A percentile compares a stretch with the other conserved stretches of the same genome.
Evolutionary conservation across 2,329 filamentous ascomycete species (phyloP).

Genomic region (Ophiocordyceps polyrhachis-furcata): DNA sequence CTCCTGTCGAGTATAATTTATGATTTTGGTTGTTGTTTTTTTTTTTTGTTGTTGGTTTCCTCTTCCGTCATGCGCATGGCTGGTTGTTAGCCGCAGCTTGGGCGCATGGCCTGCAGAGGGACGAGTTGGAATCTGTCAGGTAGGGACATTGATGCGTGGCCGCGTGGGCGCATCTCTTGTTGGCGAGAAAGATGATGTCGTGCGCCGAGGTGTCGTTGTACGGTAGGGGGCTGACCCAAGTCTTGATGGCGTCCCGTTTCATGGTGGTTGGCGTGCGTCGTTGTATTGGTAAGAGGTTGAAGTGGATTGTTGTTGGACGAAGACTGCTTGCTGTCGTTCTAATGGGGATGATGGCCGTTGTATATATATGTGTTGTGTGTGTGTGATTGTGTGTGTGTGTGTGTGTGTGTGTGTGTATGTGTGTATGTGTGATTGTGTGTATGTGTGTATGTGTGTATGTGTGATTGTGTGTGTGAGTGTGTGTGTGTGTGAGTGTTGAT

Average conservation of each 20-base stretch:
- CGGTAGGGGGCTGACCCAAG: too few relatives aligned
- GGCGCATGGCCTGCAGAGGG: conserved; percentile 9
- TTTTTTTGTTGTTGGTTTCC: too few relatives aligned
- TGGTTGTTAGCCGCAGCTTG: conserved; percentile 8
- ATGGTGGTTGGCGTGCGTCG: neutral
- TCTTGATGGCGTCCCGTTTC: neutral
- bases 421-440: too few relatives aligned
- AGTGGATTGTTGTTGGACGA: too few relatives aligned
- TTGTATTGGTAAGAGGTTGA: neutral
- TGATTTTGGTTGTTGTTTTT: neutral
- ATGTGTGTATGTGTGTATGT: too few relatives aligned
- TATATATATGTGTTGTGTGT: neutral
- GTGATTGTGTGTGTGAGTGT: too few relatives aligned
- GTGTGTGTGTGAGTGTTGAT: too few relatives aligned
- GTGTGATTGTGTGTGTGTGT: too few relatives aligned
- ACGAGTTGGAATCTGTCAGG: conserved; percentile 10
- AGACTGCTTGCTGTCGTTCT: too few relatives aligned
- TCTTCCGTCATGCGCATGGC: conserved; percentile 9
- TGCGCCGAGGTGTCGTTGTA: neutral
- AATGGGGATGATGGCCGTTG: too few relatives aligned
- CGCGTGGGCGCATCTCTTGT: conserved; percentile 12
- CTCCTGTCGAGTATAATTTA: neutral
- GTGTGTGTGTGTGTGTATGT: too few relatives aligned
- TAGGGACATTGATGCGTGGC: conserved; percentile 10
- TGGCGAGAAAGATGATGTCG: conserved; percentile 6